Evolutionary conservation across 2,329 filamentous ascomycete species (phyloP).

Genomic region (Monilinia vaccinii-corymbosi): DNA sequence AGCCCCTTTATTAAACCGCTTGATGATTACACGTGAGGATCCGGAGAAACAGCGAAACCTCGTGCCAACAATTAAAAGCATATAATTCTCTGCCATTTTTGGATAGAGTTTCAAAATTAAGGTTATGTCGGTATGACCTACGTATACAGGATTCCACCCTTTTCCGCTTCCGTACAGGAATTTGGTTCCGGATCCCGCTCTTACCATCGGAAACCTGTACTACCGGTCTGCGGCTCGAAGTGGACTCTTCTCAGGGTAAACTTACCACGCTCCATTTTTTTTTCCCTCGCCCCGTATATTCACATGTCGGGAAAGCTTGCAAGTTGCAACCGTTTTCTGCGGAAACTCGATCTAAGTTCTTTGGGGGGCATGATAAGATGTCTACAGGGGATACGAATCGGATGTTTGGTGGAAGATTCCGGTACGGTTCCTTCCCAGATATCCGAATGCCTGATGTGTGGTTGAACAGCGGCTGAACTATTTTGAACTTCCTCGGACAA

Average conservation of each 20-base stretch:
- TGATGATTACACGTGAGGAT: not conserved
- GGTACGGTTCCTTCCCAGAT: not conserved
- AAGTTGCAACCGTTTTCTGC: not conserved
- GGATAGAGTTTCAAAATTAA: not conserved
- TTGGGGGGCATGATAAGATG: not conserved
- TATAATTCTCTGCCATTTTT: not conserved
- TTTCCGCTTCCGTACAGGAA: too few species aligned
- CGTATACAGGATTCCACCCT: not conserved
- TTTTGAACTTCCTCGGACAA: not conserved
- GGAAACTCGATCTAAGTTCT: not conserved
- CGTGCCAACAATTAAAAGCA: not conserved
- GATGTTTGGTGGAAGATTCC: not conserved
- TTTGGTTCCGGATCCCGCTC: not conserved
- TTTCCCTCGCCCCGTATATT: too few species aligned
- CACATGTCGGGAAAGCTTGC: not conserved
- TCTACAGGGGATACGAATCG: not conserved
- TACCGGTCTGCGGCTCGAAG: not conserved
- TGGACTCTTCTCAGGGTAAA: not conserved
- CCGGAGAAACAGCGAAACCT: not conserved
- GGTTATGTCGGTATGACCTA: not conserved
- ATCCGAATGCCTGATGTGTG: not conserved
- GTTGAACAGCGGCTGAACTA: not conserved
- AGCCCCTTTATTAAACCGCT: not conserved
- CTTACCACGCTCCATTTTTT: too few species aligned
- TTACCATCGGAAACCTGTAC: not conserved